These are phyloP conservation scores for Acanthamoeba sp. DNA, from an alignment of 208 protist genomes.

Conservation along the genomic window DNA sequence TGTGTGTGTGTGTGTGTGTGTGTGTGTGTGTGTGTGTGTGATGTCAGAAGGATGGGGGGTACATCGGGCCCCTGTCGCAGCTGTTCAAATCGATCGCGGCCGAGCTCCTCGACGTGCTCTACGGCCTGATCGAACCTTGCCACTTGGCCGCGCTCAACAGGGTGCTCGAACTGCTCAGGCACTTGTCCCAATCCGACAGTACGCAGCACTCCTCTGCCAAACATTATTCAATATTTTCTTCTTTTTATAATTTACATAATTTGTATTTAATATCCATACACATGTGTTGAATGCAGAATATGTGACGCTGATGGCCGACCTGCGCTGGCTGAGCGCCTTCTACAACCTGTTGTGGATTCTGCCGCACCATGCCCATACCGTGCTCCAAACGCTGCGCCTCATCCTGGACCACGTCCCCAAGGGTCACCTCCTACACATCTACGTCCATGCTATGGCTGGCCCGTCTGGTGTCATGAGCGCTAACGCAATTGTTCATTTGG, in stretches of 20 bases:
- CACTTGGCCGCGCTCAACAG: background rate
- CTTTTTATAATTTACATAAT: no score
- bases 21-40: no score
- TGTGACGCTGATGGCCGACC: background rate
- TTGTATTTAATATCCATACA: no score
- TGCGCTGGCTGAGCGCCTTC: background rate
- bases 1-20: no score
- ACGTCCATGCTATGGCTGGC: background rate
- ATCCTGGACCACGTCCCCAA: background rate
- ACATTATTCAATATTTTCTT: background rate
- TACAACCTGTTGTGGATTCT: background rate
- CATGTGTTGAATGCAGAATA: background rate
- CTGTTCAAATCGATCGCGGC: background rate
- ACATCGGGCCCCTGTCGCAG: no score
- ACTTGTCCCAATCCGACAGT: background rate
- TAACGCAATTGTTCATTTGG: background rate
- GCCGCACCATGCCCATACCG: background rate
- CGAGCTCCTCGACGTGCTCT: background rate
- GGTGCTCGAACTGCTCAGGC: background rate
- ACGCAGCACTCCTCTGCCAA: background rate
- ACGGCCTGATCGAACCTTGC: background rate
- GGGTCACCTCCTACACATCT: background rate
- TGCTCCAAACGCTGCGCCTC: background rate
- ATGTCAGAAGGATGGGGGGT: no score
- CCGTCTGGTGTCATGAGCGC: background rate